Evolutionary conservation across 1,284 basidiomycete species (phyloP), one percentile per base, ranked within the genome.

Genomic region (Ustilago bromivora): DNA sequence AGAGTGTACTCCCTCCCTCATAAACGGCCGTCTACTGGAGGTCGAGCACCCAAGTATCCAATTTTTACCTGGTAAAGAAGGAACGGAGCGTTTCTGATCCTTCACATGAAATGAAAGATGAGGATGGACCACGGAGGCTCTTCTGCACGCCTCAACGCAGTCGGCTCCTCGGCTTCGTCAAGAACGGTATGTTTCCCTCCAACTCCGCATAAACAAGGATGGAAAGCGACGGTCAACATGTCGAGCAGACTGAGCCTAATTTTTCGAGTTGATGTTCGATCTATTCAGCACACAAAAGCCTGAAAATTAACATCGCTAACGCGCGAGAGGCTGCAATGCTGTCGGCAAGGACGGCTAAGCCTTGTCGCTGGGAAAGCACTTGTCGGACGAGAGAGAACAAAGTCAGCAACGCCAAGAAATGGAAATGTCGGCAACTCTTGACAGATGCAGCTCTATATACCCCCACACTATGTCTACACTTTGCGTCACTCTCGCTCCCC

Each of bases 381-480:
- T 57, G 51, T 65, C 71, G 71, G 66, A 61, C 71, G 71, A 73
- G 65, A 73, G 32, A 47, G n/a, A 2, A 23, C 1, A 10, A 7
- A 4, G 6, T 9, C 15, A 4, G 6, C 12, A n/a, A 64, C 28
- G 47, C 31, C 15, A 19, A 38, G 23, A 36, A 23, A 40, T 58
- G 71, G 71, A 73, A 73, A 73, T 73, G 62, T 32, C 71, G 71
- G 71, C 71, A 73, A 68, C 31, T 63, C 34, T 57, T 64, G 71
- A 73, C 71, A 68, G 34, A 57, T 58, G 64, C 47, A 61, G 23
- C 32, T 36, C 28, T 10, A 68, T 68, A 66, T 62, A 73, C 71
- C 71, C 71, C 71, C 71, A 61, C 71, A 73, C 56, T 66, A 19
- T 49, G 28, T 28, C 11, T 58, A 12, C n/a, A 7, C 23, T 49